Base-by-base conservation (phyloP, 768 basidiomycete genomes). In the Boletellus ananas region DNA sequence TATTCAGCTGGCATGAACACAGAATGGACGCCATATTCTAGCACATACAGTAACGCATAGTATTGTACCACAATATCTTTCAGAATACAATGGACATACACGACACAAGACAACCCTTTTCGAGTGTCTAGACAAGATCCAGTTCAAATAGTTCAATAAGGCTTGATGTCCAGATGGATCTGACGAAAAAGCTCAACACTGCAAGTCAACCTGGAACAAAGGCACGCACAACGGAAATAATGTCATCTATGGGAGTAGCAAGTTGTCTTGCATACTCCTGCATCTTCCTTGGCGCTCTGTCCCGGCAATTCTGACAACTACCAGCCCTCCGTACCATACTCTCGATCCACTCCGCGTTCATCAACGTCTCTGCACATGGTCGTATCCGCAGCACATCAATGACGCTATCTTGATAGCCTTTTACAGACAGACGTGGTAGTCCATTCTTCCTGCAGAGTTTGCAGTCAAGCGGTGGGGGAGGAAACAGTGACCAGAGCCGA, bases 401-500 rank as follows among this genome's bases (percentile, higher is more conserved):
- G 13, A 70, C 68, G 21, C 66, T 64, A 48, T 68, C 68, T 43
- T 68, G 66, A 47, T 68, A 68, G 27, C 42, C 58, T 51, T 64
- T 70, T 8, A 66, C 40, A 6, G 68, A 56, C 31, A 68, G 37
- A 44, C 66, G 66, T 18, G 68, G 57, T n/a, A 68, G 39, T 3
- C 66, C 66, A 47, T 70, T 68, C 58, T 68, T 68, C 53, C 66
- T 66, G 52, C 66, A 68, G 31, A 64, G 55, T 50, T 68, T 68
- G 66, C 66, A 68, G 48, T 68, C 66, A 38, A 68, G 55, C 18
- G 50, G 60, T 4, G 66, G 66, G 0, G 70, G 54, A 20, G 66
- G 66, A 44, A 62, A 70, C 34, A 56, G 41, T 7, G 66, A 50
- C 66, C 66, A 68, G 35, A 66, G 55, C n/a, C 61, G 68, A 31